phyloP scores from a whole-genome alignment of 768 basidiomycete species.

The Termitomyces bulborhizus region DNA sequence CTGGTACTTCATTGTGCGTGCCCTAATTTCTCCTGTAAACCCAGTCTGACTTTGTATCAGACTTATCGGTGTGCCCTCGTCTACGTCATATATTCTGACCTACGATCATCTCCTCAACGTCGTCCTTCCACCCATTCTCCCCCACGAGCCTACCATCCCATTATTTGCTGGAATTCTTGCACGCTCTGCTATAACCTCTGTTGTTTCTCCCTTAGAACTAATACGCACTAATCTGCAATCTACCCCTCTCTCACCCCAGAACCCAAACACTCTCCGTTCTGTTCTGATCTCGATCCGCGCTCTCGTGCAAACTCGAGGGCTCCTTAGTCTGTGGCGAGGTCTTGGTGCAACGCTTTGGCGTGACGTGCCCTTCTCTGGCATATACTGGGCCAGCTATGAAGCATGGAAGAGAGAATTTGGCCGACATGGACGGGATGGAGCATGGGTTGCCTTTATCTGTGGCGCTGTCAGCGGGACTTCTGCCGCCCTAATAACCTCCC shows the following conservation, averaged over 20 bases:
- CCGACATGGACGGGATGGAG: slow-evolving; percentile 46
- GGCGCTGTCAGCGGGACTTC: slow-evolving; percentile 85
- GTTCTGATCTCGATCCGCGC: slow-evolving; percentile 58
- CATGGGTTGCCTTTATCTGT: slow-evolving; percentile 76
- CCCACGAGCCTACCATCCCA: slow-evolving; percentile 51
- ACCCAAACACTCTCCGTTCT: slow-evolving; percentile 72
- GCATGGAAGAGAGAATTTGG: slow-evolving; percentile 62
- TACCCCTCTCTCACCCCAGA: slow-evolving; percentile 62
- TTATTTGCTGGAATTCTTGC: slow-evolving; percentile 80
- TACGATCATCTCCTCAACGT: slow-evolving; percentile 81
- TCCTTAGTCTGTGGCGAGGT: slow-evolving; percentile 80
- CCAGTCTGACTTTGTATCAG: slow-evolving; percentile 32
- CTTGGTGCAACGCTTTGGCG: slow-evolving; percentile 91
- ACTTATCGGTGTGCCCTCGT: slow-evolving; percentile 85
- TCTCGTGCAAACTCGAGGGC: slow-evolving; percentile 58
- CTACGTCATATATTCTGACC: slow-evolving; percentile 91
- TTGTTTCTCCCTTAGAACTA: slow-evolving; percentile 87
- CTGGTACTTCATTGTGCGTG: slow-evolving; percentile 81
- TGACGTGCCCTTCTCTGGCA: slow-evolving; percentile 94
- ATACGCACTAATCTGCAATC: slow-evolving; percentile 92
- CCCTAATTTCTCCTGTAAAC: not conserved
- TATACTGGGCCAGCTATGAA: slow-evolving; percentile 98
- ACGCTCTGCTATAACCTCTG: slow-evolving; percentile 69
- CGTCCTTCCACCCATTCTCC: slow-evolving; percentile 54
- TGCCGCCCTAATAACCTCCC: slow-evolving; percentile 85